Conservation (phyloP, 1,284 basidiomycete genomes). For the Ganoderma sinense region DNA sequence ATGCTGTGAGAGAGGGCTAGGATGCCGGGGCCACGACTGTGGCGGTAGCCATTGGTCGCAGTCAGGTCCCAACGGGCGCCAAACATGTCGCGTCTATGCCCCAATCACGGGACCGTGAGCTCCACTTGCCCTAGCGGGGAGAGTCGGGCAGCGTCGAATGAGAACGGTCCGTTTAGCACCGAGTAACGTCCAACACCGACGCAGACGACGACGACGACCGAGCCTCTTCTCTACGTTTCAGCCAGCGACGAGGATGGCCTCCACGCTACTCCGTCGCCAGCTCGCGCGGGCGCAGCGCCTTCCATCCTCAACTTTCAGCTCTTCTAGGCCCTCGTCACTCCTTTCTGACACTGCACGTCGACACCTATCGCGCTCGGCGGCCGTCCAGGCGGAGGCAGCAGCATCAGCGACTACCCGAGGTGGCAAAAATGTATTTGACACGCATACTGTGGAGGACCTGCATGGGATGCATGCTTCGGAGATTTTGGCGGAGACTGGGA, state of each 20-base stretch:
- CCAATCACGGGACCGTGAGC: constrained; percentile 35
- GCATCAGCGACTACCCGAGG: constrained; percentile 37
- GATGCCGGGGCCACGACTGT: background rate
- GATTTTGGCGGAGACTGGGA: constrained; percentile 79
- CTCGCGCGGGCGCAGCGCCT: constrained; percentile 44
- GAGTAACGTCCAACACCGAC: constrained; percentile 41
- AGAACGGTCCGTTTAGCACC: constrained; percentile 43
- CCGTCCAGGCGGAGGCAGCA: constrained; percentile 34
- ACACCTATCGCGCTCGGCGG: constrained; percentile 33
- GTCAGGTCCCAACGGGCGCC: constrained; percentile 8
- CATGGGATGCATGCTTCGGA: constrained; percentile 81
- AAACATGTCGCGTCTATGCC: constrained; percentile 2
- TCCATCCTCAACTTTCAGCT: constrained; percentile 20
- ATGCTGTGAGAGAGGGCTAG: background rate
- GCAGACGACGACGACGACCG: constrained; percentile 32
- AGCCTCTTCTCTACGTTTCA: constrained; percentile 15
- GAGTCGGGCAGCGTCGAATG: constrained; percentile 36
- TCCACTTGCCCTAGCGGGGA: constrained; percentile 29
- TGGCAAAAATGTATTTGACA: constrained; percentile 61
- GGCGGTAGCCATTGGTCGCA: constrained; percentile 3
- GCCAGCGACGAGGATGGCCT: constrained; percentile 54
- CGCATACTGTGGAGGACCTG: constrained; percentile 82
- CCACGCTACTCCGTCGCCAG: constrained; percentile 56
- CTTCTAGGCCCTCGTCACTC: constrained; percentile 36
- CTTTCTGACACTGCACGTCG: constrained; percentile 30